Evolutionary conservation across 148 eudicot species (phyloP).

Genomic region (Selenicereus undatus): DNA sequence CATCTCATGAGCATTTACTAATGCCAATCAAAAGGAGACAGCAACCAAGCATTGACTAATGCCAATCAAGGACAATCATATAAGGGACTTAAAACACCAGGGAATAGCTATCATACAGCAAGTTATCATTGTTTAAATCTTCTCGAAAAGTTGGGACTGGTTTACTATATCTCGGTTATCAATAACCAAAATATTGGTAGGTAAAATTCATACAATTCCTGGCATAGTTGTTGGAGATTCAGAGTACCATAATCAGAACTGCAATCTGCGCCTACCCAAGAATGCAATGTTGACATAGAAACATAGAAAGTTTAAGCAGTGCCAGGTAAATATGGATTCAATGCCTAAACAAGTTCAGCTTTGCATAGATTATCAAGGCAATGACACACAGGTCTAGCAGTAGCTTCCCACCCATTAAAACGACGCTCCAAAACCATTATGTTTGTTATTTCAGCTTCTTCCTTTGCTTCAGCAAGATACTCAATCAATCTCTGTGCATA

Average conservation of each 20-base stretch:
- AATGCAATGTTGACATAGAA: too few relatives aligned
- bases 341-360: slow-evolving; percentile 35
- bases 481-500: slow-evolving; percentile 74
- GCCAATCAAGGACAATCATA: too few relatives aligned
- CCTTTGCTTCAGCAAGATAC: slow-evolving; percentile 55
- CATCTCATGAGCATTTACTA: too few relatives aligned
- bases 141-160: too few relatives aligned
- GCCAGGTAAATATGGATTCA: not conserved
- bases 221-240: not conserved
- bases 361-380: slow-evolving; percentile 74
- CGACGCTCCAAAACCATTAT: slow-evolving; percentile 84
- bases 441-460: slow-evolving; percentile 55
- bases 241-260: not conserved
- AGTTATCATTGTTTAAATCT: too few relatives aligned
- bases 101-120: too few relatives aligned
- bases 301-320: not conserved
- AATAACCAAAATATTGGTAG: too few relatives aligned
- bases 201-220: not conserved
- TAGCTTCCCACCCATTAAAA: slow-evolving; percentile 89
- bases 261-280: not conserved
- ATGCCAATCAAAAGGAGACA: too few relatives aligned
- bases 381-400: slow-evolving; percentile 86
- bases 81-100: too few relatives aligned
- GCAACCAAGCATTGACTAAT: too few relatives aligned
- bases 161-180: too few relatives aligned